Evolutionary conservation across 2,329 filamentous ascomycete genomes (phyloP).

Genomic region (Botrytis tulipae): DNA sequence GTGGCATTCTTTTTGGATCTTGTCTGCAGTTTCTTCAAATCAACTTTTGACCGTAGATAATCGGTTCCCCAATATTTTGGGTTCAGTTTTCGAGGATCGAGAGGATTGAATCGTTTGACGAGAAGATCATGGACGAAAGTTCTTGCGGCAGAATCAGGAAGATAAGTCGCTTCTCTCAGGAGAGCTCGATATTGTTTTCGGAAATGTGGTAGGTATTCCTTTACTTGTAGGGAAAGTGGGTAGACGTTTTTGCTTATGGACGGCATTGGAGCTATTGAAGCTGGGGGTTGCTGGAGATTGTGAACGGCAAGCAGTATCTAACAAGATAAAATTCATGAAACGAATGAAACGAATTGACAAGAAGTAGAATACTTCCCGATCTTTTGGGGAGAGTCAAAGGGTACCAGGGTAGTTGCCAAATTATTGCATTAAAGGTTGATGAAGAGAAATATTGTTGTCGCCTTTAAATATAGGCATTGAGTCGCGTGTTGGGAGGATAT

Average conservation of each 20-base stretch:
- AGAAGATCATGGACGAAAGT: conserved; percentile 47
- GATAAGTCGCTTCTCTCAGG: conserved; percentile 60
- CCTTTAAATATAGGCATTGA: not conserved
- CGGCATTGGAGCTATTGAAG: not conserved
- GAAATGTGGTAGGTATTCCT: conserved; percentile 1
- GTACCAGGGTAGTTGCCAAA: not conserved
- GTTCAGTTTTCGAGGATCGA: conserved; percentile 2
- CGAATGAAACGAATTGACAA: no score
- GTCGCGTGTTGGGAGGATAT: conserved; percentile 1
- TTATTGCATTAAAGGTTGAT: not conserved
- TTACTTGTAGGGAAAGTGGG: not conserved
- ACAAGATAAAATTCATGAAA: not conserved
- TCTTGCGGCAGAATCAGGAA: conserved; percentile 51
- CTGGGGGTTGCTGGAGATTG: not conserved
- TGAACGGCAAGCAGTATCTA: not conserved
- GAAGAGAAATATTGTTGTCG: not conserved
- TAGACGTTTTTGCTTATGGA: not conserved
- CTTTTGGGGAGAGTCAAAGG: not conserved
- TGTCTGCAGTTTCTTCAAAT: not conserved
- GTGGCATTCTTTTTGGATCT: conserved; percentile 41
- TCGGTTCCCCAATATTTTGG: conserved; percentile 12
- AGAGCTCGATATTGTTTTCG: conserved; percentile 56
- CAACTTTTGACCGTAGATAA: conserved; percentile 3
- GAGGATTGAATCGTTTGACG: conserved; percentile 45
- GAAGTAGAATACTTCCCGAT: not conserved